Evolutionary conservation across 106 monocot genomes (phyloP).

Genomic region (Dendrobium nobile): DNA sequence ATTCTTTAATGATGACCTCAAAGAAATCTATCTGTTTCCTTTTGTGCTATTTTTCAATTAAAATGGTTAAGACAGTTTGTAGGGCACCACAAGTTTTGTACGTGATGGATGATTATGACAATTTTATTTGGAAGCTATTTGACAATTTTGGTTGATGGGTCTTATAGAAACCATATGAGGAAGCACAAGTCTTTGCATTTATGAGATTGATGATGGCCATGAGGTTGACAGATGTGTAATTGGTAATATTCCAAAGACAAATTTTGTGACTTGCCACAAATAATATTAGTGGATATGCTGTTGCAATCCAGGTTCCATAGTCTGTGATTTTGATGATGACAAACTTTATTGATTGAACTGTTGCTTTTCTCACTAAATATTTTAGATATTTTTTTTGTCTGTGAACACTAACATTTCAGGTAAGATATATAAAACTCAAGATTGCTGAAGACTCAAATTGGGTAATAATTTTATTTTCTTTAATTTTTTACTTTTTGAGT

Average conservation of each 20-base stretch:
- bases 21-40: neutral
- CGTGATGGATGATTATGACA: neutral
- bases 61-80: neutral
- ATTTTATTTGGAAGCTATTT: neutral
- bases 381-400: no score
- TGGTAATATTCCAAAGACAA: neutral
- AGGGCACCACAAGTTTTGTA: neutral
- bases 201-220: neutral
- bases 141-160: neutral
- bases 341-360: no score
- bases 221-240: neutral
- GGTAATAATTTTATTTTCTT: no score
- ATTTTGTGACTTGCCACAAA: neutral
- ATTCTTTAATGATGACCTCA: neutral
- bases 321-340: no score
- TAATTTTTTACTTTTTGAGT: no score
- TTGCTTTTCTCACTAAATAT: no score
- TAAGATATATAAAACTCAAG: no score
- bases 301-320: no score
- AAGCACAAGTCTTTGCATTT: neutral
- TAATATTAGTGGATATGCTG: neutral
- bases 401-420: no score
- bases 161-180: neutral
- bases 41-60: neutral
- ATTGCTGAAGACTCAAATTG: no score